These are phyloP conservation scores for Paracoccidioides lutzii DNA, from an alignment of 2,329 filamentous ascomycete species.

Conservation along the genomic window DNA sequence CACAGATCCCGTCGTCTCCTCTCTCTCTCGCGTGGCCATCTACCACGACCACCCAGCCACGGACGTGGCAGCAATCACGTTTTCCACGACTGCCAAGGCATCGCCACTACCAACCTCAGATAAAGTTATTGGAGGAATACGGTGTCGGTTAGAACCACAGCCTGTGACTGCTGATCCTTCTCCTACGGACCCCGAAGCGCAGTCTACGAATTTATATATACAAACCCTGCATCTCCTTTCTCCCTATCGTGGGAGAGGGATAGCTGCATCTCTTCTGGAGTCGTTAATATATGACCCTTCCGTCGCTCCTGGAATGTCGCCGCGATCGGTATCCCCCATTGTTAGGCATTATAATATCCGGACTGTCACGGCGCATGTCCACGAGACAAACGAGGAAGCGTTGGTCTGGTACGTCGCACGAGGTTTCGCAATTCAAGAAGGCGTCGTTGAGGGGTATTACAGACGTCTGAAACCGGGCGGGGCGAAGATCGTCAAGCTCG, in stretches of 20 bases:
- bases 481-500: conserved; percentile 35
- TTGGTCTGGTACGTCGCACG: conserved; percentile 48
- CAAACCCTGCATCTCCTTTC: conserved; percentile 48
- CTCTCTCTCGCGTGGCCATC: conserved; percentile 46
- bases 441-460: conserved; percentile 45
- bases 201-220: conserved; percentile 42
- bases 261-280: conserved; percentile 44
- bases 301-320: conserved; percentile 1
- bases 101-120: conserved; percentile 18
- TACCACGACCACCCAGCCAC: conserved; percentile 39
- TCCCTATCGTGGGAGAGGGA: conserved; percentile 45
- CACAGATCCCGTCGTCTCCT: conserved; percentile 39
- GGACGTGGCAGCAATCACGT: conserved; percentile 12
- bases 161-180: neutral
- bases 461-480: conserved; percentile 43
- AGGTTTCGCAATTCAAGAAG: conserved; percentile 41
- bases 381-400: conserved; percentile 49
- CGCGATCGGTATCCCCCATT: conserved; percentile 20
- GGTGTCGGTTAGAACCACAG: conserved; percentile 33
- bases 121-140: conserved; percentile 37
- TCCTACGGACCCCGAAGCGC: conserved; percentile 6
- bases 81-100: conserved; percentile 10
- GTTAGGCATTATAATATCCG: conserved; percentile 39
- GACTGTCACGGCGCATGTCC: conserved; percentile 49
- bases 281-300: conserved; percentile 22